Percentiles rank a stretch among this genome's conserved stretches.
Evolutionary conservation across 2,329 filamentous ascomycete genomes (phyloP).

Genomic region (Aspergillus cejpii): DNA sequence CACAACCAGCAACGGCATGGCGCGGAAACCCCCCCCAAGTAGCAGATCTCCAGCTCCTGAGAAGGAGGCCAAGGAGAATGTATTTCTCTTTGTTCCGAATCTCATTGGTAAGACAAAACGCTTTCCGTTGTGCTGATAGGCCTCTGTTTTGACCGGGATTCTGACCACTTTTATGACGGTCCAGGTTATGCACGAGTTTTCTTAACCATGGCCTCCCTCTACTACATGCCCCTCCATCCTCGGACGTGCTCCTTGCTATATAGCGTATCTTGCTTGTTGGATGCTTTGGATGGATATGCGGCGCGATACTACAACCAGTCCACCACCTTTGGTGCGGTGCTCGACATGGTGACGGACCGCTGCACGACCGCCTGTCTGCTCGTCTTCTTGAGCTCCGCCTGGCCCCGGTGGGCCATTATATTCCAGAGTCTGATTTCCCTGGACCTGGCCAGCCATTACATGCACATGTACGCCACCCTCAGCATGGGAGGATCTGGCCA

Average conservation of each 20-base stretch:
- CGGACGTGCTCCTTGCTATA: constrained; percentile 82
- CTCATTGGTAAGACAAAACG: constrained; percentile 58
- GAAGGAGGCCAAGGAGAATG: constrained; percentile 56
- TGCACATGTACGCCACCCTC: constrained; percentile 97
- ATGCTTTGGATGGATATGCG: constrained; percentile 91
- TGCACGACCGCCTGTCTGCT: constrained; percentile 94
- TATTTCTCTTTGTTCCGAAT: constrained; percentile 76
- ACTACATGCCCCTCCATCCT: constrained; percentile 99
- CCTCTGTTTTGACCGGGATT: neutral
- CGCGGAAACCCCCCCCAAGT: constrained; percentile 28
- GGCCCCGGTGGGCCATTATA: constrained; percentile 85
- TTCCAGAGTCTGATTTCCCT: constrained; percentile 91
- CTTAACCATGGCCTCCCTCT: constrained; percentile 81
- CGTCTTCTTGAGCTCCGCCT: constrained; percentile 89
- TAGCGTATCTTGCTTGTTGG: constrained; percentile 87
- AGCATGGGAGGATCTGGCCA: constrained; percentile 71
- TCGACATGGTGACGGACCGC: constrained; percentile 98
- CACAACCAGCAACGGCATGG: constrained; percentile 26
- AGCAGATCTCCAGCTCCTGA: constrained; percentile 23
- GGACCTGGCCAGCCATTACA: constrained; percentile 93
- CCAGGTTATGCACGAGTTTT: constrained; percentile 70
- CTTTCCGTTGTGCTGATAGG: neutral
- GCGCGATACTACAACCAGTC: constrained; percentile 82
- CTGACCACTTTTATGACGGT: constrained; percentile 2
- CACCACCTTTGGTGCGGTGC: constrained; percentile 88